Percentiles rank a stretch among this genome's conserved stretches.
phyloP scores from a whole-genome alignment of 495 filamentous ascomycete species.

The Tuber aestivum region DNA sequence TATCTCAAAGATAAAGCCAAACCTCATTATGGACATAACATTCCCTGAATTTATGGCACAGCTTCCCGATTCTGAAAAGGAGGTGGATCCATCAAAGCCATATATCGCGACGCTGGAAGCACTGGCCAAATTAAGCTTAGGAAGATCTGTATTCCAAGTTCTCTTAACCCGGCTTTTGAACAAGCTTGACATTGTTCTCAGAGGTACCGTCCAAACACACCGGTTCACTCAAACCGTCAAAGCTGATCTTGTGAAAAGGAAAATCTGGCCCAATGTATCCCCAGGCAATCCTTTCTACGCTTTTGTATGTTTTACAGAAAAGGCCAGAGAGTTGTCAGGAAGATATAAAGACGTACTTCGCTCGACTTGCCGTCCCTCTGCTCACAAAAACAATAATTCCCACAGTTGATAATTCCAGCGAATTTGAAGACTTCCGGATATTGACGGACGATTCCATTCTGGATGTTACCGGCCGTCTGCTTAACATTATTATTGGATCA shows the following conservation, averaged over 20 bases:
- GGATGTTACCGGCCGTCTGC: constrained; percentile 59
- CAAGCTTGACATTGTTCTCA: constrained; percentile 57
- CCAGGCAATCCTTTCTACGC: constrained; percentile 56
- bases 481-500: constrained; percentile 56
- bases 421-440: constrained; percentile 45
- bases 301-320: constrained; percentile 58
- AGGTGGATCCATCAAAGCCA: constrained; percentile 39
- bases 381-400: constrained; percentile 48
- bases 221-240: constrained; percentile 26
- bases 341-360: constrained; percentile 55
- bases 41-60: constrained; percentile 69
- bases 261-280: constrained; percentile 49
- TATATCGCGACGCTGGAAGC: constrained; percentile 61
- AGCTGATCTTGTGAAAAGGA: constrained; percentile 23
- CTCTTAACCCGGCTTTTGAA: constrained; percentile 62
- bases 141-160: constrained; percentile 62
- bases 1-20: constrained; percentile 60
- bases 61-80: constrained; percentile 56
- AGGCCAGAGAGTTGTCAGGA: constrained; percentile 49
- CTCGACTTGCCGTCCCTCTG: constrained; percentile 55
- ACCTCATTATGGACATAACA: constrained; percentile 63
- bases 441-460: constrained; percentile 54
- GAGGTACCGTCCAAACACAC: constrained; percentile 47
- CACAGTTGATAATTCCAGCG: constrained; percentile 41
- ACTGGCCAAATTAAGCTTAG: constrained; percentile 61